Evolutionary conservation across 2,329 filamentous ascomycete genomes (phyloP).

Genomic region (Ophiostoma australiae): DNA sequence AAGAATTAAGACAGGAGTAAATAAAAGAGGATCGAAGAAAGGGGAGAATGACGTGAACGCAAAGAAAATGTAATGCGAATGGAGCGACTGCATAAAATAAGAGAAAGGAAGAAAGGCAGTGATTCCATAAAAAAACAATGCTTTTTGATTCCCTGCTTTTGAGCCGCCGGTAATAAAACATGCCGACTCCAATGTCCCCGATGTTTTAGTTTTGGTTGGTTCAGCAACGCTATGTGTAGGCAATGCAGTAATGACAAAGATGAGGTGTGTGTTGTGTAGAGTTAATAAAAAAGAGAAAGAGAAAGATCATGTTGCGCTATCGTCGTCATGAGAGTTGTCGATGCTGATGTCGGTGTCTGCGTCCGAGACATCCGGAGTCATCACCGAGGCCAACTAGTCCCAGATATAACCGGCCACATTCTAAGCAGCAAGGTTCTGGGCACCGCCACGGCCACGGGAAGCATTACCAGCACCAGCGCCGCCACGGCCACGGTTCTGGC

Average conservation of each 20-base stretch:
- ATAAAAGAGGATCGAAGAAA: constrained; percentile 11
- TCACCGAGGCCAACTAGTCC: not conserved
- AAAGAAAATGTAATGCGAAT: constrained; percentile 6
- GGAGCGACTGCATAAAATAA: not conserved
- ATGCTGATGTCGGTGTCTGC: not conserved
- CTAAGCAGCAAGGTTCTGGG: constrained; percentile 51
- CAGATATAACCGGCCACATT: not conserved
- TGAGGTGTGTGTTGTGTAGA: not conserved
- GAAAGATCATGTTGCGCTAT: not conserved
- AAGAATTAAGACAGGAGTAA: constrained; percentile 7
- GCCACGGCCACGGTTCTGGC: constrained; percentile 57
- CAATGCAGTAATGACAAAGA: constrained; percentile 9
- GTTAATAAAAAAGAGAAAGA: too few relatives aligned
- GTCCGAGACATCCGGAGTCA: not conserved
- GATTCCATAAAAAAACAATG: not conserved
- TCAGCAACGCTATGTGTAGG: constrained; percentile 15
- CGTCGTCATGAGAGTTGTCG: not conserved
- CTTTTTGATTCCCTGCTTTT: constrained; percentile 8
- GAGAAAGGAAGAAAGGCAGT: not conserved
- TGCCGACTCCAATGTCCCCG: constrained; percentile 9
- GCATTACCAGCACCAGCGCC: constrained; percentile 58
- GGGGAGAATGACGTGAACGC: not conserved
- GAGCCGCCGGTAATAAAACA: constrained; percentile 6
- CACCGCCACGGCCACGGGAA: constrained; percentile 56
- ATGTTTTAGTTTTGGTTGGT: not conserved